A percentile compares a stretch with the other conserved stretches of the same genome.
These are phyloP conservation scores for Trypanosoma boissoni DNA, from an alignment of 208 protist genomes.

Conservation along the genomic window DNA sequence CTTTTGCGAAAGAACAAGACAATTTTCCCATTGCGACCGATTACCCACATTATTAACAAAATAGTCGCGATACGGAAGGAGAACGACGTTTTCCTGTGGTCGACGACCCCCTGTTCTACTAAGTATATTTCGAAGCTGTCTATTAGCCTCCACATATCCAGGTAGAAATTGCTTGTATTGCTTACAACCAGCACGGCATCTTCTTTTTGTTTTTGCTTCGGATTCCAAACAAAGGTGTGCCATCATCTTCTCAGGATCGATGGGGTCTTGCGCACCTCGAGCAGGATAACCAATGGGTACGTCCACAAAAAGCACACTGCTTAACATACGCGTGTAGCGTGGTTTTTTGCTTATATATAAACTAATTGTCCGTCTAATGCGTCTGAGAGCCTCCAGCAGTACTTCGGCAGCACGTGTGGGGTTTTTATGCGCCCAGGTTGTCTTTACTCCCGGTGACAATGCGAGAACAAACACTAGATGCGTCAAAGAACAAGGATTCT, in stretches of 20 bases:
- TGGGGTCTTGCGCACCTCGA: neutral
- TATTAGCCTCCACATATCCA: conserved; percentile 11
- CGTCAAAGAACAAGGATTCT: conserved; percentile 1
- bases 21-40: conserved; percentile 9
- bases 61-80: conserved; percentile 14
- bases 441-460: neutral
- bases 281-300: conserved; percentile 23
- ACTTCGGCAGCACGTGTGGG: neutral
- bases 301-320: conserved; percentile 11
- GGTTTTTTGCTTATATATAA: conserved; percentile 14
- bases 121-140: neutral
- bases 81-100: neutral
- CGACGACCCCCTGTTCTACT: neutral
- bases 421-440: conserved; percentile 5
- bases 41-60: neutral
- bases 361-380: conserved; percentile 15
- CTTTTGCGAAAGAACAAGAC: neutral
- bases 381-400: conserved; percentile 7
- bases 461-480: conserved; percentile 15
- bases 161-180: neutral
- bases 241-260: neutral
- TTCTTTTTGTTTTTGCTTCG: neutral
- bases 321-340: conserved; percentile 11
- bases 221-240: neutral
- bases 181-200: conserved; percentile 6